phyloP scores from a whole-genome alignment of 495 filamentous ascomycete species.

The Thozetella sp. region DNA sequence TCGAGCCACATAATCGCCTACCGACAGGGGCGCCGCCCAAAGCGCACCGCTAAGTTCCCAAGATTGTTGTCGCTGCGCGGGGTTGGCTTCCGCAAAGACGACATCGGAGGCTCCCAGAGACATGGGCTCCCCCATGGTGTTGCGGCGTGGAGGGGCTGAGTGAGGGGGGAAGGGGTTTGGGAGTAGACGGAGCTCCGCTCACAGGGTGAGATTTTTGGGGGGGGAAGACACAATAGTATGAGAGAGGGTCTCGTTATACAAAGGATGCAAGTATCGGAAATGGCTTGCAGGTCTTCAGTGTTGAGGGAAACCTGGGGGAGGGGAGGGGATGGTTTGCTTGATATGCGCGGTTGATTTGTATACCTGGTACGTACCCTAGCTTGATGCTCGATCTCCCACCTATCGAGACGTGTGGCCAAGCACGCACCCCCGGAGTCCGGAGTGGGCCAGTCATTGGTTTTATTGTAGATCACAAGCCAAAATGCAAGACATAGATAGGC shows the following conservation, averaged over 20 bases:
- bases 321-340: too few species aligned
- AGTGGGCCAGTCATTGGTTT: background rate
- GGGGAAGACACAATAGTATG: too few species aligned
- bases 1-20: slow-evolving; percentile 66
- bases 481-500: slow-evolving; percentile 1
- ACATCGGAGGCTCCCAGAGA: slow-evolving; percentile 14
- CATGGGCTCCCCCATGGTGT: slow-evolving; percentile 20
- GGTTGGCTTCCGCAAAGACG: slow-evolving; percentile 19
- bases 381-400: background rate
- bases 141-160: too few species aligned
- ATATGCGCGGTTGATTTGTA: background rate
- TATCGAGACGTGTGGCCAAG: background rate
- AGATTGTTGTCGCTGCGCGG: slow-evolving; percentile 18
- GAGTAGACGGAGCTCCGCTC: too few species aligned
- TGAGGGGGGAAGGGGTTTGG: background rate
- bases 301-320: too few species aligned
- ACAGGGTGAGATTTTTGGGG: too few species aligned
- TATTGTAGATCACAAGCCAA: background rate
- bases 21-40: slow-evolving; percentile 18
- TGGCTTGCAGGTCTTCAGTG: too few species aligned
- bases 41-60: slow-evolving; percentile 16
- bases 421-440: background rate
- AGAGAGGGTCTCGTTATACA: too few species aligned
- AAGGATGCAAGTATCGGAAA: too few species aligned
- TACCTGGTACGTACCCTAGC: background rate